A percentile compares a stretch with the other conserved stretches of the same genome.
Evolutionary conservation across 495 filamentous ascomycete species (phyloP).

Genomic region (Penicillium waksmanii): DNA sequence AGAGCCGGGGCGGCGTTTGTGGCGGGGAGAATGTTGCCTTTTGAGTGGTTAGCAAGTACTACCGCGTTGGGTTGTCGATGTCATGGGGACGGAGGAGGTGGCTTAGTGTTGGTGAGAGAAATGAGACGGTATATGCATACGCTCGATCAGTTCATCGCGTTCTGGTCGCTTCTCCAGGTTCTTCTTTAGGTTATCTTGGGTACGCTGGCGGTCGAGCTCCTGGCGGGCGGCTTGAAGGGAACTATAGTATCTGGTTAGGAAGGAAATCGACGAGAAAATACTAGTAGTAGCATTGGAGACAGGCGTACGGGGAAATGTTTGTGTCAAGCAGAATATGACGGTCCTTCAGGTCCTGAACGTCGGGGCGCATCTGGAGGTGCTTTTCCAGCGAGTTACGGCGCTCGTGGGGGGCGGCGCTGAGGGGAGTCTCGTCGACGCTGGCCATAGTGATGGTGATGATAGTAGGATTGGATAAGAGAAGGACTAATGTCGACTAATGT

Average conservation of each 20-base stretch:
- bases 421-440: conserved; percentile 42
- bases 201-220: conserved; percentile 68
- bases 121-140: conserved; percentile 45
- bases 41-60: conserved; percentile 10
- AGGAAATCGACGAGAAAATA: neutral
- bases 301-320: conserved; percentile 64
- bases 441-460: conserved; percentile 1
- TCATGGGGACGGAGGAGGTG: no score
- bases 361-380: conserved; percentile 78
- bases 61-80: neutral
- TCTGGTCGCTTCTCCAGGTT: conserved; percentile 66
- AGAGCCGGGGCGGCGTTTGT: conserved; percentile 71
- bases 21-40: conserved; percentile 79
- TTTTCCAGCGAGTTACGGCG: conserved; percentile 90
- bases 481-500: no score
- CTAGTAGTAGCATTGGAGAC: neutral
- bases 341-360: conserved; percentile 77
- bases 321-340: conserved; percentile 74
- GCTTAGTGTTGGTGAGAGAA: no score
- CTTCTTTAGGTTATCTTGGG: conserved; percentile 68
- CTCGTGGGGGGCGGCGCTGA: conserved; percentile 60
- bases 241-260: conserved; percentile 31
- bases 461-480: neutral
- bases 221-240: conserved; percentile 63
- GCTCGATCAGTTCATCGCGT: conserved; percentile 69